phyloP scores from a whole-genome alignment of 192 early-diverging fungal genomes.

The Dimargaris cristalligena region DNA sequence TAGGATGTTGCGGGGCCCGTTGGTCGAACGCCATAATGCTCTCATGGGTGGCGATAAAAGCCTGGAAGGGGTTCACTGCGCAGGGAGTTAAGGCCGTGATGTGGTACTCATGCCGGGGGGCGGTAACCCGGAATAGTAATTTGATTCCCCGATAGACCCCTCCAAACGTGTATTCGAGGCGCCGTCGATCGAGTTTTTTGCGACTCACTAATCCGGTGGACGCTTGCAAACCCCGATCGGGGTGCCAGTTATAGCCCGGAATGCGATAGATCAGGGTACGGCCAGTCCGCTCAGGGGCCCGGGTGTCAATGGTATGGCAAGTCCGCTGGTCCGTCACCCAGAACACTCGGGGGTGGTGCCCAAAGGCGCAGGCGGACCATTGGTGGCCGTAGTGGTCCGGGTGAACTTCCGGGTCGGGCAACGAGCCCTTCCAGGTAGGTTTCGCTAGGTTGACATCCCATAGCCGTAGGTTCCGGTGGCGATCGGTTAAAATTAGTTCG shows the following conservation, averaged over 20 bases:
- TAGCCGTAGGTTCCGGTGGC: too few species aligned
- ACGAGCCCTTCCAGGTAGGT: too few species aligned
- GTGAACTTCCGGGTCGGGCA: too few species aligned
- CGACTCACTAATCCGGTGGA: background rate
- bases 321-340: conserved; percentile 5
- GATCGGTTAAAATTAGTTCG: too few species aligned
- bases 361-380: too few species aligned
- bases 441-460: too few species aligned
- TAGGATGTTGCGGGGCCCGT: background rate
- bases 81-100: conserved; percentile 10
- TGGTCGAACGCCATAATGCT: conserved; percentile 5
- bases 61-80: conserved; percentile 7
- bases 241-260: conserved; percentile 2
- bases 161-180: background rate
- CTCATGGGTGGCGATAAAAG: conserved; percentile 5
- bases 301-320: background rate
- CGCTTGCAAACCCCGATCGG: background rate
- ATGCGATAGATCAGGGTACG: background rate
- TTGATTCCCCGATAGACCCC: background rate
- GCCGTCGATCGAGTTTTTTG: background rate
- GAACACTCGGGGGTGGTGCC: conserved; percentile 1
- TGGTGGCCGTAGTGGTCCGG: too few species aligned
- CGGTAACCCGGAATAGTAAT: background rate
- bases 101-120: conserved; percentile 1
- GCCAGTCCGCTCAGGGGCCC: background rate